Conservation (phyloP, 1,284 basidiomycete genomes). For the Ceratobasidium sp. region DNA sequence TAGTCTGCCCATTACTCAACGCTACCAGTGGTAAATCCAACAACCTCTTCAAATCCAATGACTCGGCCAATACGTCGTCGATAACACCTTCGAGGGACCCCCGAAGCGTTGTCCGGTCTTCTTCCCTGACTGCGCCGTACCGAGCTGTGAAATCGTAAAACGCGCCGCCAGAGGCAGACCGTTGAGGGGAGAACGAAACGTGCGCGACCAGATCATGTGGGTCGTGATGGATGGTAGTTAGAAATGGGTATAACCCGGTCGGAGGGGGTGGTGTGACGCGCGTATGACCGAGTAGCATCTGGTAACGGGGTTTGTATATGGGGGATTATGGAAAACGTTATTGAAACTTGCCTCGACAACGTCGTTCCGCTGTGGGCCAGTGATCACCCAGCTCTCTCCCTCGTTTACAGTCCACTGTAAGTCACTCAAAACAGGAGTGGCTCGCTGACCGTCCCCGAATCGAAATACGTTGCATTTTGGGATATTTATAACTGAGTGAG, state of each 20-base stretch:
- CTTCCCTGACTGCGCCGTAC: constrained; percentile 86
- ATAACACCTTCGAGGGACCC: constrained; percentile 65
- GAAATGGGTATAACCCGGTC: constrained; percentile 78
- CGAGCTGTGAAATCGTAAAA: constrained; percentile 93
- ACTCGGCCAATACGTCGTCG: constrained; percentile 61
- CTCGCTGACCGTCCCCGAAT: constrained; percentile 41
- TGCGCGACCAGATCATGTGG: constrained; percentile 66
- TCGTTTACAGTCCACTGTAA: constrained; percentile 70
- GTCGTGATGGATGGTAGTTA: constrained; percentile 58
- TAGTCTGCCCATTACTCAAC: constrained; percentile 91
- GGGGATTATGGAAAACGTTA: not conserved
- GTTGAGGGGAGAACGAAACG: constrained; percentile 79
- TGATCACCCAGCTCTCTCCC: constrained; percentile 76
- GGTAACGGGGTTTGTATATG: constrained; percentile 23
- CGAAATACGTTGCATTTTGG: constrained; percentile 34
- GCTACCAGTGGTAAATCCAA: constrained; percentile 86
- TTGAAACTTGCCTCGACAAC: constrained; percentile 67
- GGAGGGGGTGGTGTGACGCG: constrained; percentile 71
- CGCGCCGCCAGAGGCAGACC: constrained; percentile 65
- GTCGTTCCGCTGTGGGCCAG: constrained; percentile 63
- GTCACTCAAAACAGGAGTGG: constrained; percentile 62
- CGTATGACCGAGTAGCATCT: constrained; percentile 77
- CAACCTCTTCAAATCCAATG: constrained; percentile 67
- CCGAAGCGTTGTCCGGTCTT: constrained; percentile 77
- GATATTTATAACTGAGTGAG: constrained; percentile 26